Percentiles rank a stretch among this genome's conserved stretches.
phyloP scores from a whole-genome alignment of 768 basidiomycete species.

The Chiua virens region DNA sequence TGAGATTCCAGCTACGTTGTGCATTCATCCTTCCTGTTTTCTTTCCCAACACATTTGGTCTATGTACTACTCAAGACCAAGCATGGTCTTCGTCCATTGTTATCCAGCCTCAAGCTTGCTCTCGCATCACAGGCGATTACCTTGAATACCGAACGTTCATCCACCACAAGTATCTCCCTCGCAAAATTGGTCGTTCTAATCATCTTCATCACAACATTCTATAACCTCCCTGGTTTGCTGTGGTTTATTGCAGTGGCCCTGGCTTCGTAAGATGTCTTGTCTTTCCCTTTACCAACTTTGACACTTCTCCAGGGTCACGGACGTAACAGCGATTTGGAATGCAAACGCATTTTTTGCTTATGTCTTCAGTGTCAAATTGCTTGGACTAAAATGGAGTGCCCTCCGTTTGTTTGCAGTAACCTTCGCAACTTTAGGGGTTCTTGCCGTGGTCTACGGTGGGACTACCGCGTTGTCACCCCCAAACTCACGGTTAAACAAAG shows the following conservation, averaged over 20 bases:
- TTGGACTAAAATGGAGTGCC: slow-evolving; percentile 60
- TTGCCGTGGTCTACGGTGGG: slow-evolving; percentile 83
- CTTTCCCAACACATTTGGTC: slow-evolving; percentile 80
- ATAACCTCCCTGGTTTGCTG: slow-evolving; percentile 63
- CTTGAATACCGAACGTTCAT: slow-evolving; percentile 8
- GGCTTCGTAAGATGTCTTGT: slow-evolving; percentile 55
- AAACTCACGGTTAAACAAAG: slow-evolving; percentile 13
- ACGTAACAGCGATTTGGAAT: slow-evolving; percentile 89
- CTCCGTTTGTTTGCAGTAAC: slow-evolving; percentile 69
- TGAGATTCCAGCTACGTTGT: slow-evolving; percentile 71
- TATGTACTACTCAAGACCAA: slow-evolving; percentile 55
- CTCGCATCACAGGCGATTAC: slow-evolving; percentile 35
- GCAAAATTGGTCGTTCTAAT: slow-evolving; percentile 35
- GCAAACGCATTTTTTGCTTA: slow-evolving; percentile 92
- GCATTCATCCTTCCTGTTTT: slow-evolving; percentile 75
- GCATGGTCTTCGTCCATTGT: slow-evolving; percentile 47
- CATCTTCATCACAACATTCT: slow-evolving; percentile 36
- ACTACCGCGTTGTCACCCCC: slow-evolving; percentile 31
- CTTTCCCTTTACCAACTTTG: slow-evolving; percentile 1
- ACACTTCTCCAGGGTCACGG: slow-evolving; percentile 57
- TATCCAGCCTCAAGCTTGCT: slow-evolving; percentile 51
- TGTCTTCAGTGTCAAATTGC: slow-evolving; percentile 73
- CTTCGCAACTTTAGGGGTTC: slow-evolving; percentile 78
- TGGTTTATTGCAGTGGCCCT: slow-evolving; percentile 76
- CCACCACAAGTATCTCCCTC: slow-evolving; percentile 23